Evolutionary conservation across 306 rosid genomes (phyloP).

Genomic region (Vigna unguiculata): DNA sequence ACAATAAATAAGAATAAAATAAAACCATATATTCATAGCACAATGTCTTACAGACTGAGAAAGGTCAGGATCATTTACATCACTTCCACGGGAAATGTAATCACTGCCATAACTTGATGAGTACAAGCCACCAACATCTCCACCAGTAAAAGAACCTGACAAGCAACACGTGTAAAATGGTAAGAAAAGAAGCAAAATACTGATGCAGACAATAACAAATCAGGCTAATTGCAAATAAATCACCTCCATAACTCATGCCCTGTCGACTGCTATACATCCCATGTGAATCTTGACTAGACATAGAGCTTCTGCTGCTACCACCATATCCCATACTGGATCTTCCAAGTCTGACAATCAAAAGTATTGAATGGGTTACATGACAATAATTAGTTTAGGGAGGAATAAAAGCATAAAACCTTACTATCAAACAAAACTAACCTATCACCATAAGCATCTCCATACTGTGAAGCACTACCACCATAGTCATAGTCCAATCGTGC

Average conservation of each 20-base stretch:
- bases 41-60: not conserved
- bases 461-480: constrained; percentile 78
- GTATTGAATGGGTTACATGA: constrained; percentile 5
- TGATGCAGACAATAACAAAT: constrained; percentile 21
- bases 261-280: constrained; percentile 81
- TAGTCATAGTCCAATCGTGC: constrained; percentile 90
- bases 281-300: constrained; percentile 80
- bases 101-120: constrained; percentile 95
- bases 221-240: constrained; percentile 28
- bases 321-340: constrained; percentile 83
- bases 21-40: not conserved
- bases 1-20: constrained; percentile 26
- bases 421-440: constrained; percentile 58
- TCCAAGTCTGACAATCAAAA: constrained; percentile 64
- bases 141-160: constrained; percentile 79
- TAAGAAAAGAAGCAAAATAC: constrained; percentile 31
- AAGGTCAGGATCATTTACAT: constrained; percentile 63
- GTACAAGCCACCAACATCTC: constrained; percentile 88
- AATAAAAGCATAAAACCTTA: not conserved
- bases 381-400: not conserved
- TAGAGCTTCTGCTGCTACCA: constrained; percentile 75
- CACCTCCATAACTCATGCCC: constrained; percentile 69
- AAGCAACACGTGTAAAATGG: constrained; percentile 25
- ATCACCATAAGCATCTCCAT: constrained; percentile 88
- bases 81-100: constrained; percentile 86